phyloP scores from a whole-genome alignment of 1,284 basidiomycete genomes.

The Anthracocystis panici-leucophaei region DNA sequence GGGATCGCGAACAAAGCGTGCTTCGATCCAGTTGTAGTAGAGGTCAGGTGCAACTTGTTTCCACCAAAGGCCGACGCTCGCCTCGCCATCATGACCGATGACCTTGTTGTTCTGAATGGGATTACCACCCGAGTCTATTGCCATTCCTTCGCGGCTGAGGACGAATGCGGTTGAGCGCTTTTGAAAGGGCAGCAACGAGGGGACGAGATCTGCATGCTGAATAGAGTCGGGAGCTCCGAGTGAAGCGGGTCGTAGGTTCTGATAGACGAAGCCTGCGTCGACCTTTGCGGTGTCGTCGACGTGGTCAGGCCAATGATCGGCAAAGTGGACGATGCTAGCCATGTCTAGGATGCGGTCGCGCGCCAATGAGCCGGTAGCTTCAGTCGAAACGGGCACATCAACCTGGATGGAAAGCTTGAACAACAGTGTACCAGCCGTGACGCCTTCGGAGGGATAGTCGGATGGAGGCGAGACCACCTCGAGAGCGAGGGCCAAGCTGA shows the following conservation, averaged over 20 bases:
- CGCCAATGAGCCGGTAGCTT: slow-evolving; percentile 4
- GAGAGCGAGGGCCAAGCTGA: slow-evolving; percentile 12
- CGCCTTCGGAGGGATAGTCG: slow-evolving; percentile 12
- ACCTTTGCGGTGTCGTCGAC: slow-evolving; percentile 4
- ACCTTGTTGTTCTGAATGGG: slow-evolving; percentile 9
- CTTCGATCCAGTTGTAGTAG: slow-evolving; percentile 56
- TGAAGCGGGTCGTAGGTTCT: slow-evolving; percentile 38
- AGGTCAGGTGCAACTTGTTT: slow-evolving; percentile 28
- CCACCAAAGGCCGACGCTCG: slow-evolving; percentile 62
- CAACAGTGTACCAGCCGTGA: slow-evolving; percentile 36
- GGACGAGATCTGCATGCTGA: slow-evolving; percentile 51
- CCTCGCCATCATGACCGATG: slow-evolving; percentile 25
- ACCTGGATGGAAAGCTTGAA: slow-evolving; percentile 30
- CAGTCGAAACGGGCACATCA: slow-evolving; percentile 5
- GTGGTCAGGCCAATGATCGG: slow-evolving; percentile 15
- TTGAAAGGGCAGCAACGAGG: slow-evolving; percentile 64
- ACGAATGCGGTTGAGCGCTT: slow-evolving; percentile 58
- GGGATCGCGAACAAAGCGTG: slow-evolving; percentile 38
- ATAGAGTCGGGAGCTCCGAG: slow-evolving; percentile 20
- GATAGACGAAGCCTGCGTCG: slow-evolving; percentile 54
- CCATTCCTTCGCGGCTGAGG: slow-evolving; percentile 60
- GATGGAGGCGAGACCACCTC: slow-evolving; percentile 10
- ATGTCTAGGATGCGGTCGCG: slow-evolving; percentile 29
- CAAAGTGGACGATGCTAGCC: slow-evolving; percentile 40
- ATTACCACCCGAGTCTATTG: slow-evolving; percentile 10